A percentile compares a stretch with the other conserved stretches of the same genome.
Conservation (phyloP, 371 early-diverging fungal species). For the Mucor racemosus region DNA sequence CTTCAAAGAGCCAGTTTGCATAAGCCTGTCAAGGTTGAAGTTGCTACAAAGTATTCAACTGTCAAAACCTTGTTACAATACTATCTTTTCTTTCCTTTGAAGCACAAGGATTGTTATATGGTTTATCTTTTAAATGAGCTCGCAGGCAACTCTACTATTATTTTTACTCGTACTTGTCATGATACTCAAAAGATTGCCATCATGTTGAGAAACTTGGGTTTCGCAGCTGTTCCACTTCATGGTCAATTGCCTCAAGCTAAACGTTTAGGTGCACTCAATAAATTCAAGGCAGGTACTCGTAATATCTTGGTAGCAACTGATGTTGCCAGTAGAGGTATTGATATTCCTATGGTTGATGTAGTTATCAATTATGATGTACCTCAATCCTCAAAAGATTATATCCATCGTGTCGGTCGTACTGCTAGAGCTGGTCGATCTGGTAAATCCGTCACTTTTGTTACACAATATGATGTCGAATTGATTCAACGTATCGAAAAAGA, state of each 20-base stretch:
- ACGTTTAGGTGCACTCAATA: constrained; percentile 88
- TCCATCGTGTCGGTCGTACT: constrained; percentile 98
- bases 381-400: constrained; percentile 92
- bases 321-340: constrained; percentile 98
- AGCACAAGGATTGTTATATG: constrained; percentile 94
- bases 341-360: constrained; percentile 95
- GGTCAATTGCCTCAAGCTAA: constrained; percentile 93
- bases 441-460: constrained; percentile 93
- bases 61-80: constrained; percentile 92
- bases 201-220: constrained; percentile 88
- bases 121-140: constrained; percentile 92
- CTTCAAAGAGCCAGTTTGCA: constrained; percentile 92
- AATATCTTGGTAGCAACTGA: constrained; percentile 97
- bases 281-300: constrained; percentile 88
- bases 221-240: constrained; percentile 93
- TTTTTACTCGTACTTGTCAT: constrained; percentile 90
- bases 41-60: constrained; percentile 91
- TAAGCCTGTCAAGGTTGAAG: constrained; percentile 92
- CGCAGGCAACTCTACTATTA: constrained; percentile 89
- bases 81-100: constrained; percentile 95
- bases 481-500: constrained; percentile 93
- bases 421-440: constrained; percentile 96
- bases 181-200: constrained; percentile 85
- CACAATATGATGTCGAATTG: constrained; percentile 96
- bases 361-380: constrained; percentile 98